These are phyloP conservation scores for Penicillium brasilianum DNA, from an alignment of 2,329 filamentous ascomycete genomes.

Conservation along the genomic window DNA sequence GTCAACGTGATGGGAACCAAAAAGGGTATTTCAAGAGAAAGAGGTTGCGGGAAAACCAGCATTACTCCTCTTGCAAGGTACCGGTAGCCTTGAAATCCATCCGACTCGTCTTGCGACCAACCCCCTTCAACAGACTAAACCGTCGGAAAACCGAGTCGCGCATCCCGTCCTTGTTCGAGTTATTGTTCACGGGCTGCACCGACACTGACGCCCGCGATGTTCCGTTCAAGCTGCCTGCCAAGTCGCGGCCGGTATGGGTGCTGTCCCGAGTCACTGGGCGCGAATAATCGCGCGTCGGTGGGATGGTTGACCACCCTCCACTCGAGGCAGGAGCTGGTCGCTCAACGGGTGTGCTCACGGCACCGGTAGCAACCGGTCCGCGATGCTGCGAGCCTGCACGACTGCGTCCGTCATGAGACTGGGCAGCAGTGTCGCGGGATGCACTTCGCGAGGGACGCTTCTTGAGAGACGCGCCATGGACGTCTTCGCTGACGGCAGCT, in stretches of 20 bases:
- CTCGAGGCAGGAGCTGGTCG: slow-evolving; percentile 31
- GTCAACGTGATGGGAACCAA: slow-evolving; percentile 4
- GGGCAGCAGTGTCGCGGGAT: slow-evolving; percentile 34
- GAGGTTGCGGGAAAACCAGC: background rate
- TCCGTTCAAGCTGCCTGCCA: slow-evolving; percentile 36
- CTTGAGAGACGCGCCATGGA: slow-evolving; percentile 22
- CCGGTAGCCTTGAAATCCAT: slow-evolving; percentile 49
- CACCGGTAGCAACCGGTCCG: slow-evolving; percentile 26
- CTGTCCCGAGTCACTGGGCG: slow-evolving; percentile 42
- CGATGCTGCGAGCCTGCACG: slow-evolving; percentile 37
- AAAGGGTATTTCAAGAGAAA: slow-evolving; percentile 12
- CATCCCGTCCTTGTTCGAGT: slow-evolving; percentile 33
- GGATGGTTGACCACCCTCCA: slow-evolving; percentile 42
- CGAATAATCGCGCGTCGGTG: slow-evolving; percentile 41
- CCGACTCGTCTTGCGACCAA: slow-evolving; percentile 72
- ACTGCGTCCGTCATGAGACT: slow-evolving; percentile 38
- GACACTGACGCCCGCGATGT: background rate
- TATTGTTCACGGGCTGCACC: slow-evolving; percentile 38
- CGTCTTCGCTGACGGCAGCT: slow-evolving; percentile 21
- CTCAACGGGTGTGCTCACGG: slow-evolving; percentile 18
- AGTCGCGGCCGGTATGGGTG: slow-evolving; percentile 32
- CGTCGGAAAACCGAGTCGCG: slow-evolving; percentile 75
- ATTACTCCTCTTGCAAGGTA: slow-evolving; percentile 45
- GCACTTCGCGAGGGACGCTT: slow-evolving; percentile 34
- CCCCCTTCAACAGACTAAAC: slow-evolving; percentile 72